These are phyloP conservation scores for Domatiomyces globalis DNA, from an alignment of 2,329 filamentous ascomycete genomes.

Conservation along the genomic window DNA sequence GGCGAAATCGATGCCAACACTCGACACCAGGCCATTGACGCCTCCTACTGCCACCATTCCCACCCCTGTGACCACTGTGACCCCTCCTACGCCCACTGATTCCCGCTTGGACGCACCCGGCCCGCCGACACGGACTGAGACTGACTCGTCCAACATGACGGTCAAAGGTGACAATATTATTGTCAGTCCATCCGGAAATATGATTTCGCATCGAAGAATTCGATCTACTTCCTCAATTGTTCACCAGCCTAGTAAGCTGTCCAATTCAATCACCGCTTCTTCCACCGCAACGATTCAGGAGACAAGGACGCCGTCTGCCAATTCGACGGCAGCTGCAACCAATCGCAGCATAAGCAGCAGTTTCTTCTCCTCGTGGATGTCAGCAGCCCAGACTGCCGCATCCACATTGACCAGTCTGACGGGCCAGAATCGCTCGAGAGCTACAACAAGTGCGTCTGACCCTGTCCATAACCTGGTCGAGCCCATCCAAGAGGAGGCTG, in stretches of 20 bases:
- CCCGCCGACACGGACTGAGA: background rate
- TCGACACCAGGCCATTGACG: conserved; percentile 14
- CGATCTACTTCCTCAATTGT: conserved; percentile 40
- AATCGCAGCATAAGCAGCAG: conserved; percentile 30
- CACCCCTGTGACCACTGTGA: conserved; percentile 44
- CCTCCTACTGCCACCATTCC: conserved; percentile 19
- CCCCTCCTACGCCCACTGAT: conserved; percentile 49
- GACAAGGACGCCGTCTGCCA: conserved; percentile 41
- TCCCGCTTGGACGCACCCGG: conserved; percentile 15
- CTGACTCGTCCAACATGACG: conserved; percentile 23
- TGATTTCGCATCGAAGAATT: conserved; percentile 57
- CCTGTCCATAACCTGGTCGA: conserved; percentile 15
- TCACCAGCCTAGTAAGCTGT: conserved; percentile 70
- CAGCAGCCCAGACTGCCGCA: conserved; percentile 83
- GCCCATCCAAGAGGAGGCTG: conserved; percentile 18
- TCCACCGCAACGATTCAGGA: conserved; percentile 66
- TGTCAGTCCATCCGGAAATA: conserved; percentile 51
- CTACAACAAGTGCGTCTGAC: conserved; percentile 22
- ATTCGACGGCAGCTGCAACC: conserved; percentile 12
- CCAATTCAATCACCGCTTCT: conserved; percentile 56
- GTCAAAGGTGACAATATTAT: conserved; percentile 34
- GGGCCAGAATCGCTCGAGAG: conserved; percentile 35
- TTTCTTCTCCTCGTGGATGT: conserved; percentile 90
- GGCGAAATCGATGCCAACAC: conserved; percentile 3
- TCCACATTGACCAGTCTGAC: conserved; percentile 57